These are phyloP conservation scores for Amphicarpaea edgeworthii DNA, from an alignment of 306 rosid genomes.

Conservation along the genomic window DNA sequence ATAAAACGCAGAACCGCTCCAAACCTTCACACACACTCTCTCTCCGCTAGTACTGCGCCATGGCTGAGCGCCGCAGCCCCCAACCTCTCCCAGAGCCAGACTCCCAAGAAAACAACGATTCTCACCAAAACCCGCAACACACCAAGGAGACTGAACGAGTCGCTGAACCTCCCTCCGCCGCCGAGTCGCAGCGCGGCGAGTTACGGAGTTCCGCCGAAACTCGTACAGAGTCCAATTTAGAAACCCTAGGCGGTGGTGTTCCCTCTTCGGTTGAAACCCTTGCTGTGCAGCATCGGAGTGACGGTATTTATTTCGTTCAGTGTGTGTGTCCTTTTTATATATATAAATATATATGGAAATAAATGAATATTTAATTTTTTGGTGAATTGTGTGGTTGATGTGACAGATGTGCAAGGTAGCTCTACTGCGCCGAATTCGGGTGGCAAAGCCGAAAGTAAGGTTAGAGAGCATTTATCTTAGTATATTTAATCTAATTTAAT, in stretches of 20 bases:
- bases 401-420: conserved; percentile 58
- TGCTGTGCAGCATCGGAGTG: conserved; percentile 47
- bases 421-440: conserved; percentile 46
- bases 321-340: background rate
- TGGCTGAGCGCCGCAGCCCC: conserved; percentile 56
- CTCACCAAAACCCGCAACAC: background rate
- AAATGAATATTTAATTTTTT: background rate
- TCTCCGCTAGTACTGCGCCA: conserved; percentile 42
- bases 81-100: conserved; percentile 46
- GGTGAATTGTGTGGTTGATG: conserved; percentile 45
- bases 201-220: conserved; percentile 26
- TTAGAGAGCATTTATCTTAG: conserved; percentile 53
- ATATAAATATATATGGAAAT: background rate
- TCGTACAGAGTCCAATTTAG: conserved; percentile 33
- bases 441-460: conserved; percentile 63
- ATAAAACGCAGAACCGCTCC: conserved; percentile 44
- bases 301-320: conserved; percentile 49
- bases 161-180: background rate
- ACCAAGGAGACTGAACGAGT: conserved; percentile 22
- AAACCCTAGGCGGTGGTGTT: conserved; percentile 70
- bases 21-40: conserved; percentile 42
- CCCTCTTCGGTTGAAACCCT: conserved; percentile 44
- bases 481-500: background rate
- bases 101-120: conserved; percentile 35
- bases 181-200: conserved; percentile 46